A percentile compares a stretch with the other conserved stretches of the same genome.
phyloP scores from a whole-genome alignment of 2,329 filamentous ascomycete species.

The Ilyonectria destructans region DNA sequence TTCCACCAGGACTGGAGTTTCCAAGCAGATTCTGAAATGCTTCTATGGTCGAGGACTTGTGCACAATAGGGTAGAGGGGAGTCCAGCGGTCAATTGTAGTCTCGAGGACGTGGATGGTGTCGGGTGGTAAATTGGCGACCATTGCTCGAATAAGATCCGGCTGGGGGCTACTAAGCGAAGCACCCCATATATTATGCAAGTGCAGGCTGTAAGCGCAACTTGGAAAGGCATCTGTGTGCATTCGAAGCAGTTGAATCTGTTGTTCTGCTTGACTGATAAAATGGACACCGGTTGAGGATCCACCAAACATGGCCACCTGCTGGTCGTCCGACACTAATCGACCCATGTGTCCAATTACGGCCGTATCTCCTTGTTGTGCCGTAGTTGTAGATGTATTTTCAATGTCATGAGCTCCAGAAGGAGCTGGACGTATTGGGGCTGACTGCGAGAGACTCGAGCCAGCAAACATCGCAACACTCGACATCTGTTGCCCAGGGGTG shows the following conservation, averaged over 20 bases:
- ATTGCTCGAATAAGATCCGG: conserved; percentile 24
- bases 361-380: conserved; percentile 4
- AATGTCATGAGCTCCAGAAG: not conserved
- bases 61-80: conserved; percentile 36
- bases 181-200: conserved; percentile 41
- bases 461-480: not conserved
- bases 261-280: conserved; percentile 49
- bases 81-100: conserved; percentile 35
- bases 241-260: conserved; percentile 43
- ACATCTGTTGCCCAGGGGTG: not conserved
- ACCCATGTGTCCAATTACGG: conserved; percentile 48
- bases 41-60: conserved; percentile 40
- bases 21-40: conserved; percentile 19
- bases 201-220: conserved; percentile 45
- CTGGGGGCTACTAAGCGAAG: conserved; percentile 3
- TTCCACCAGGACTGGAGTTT: not conserved
- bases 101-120: conserved; percentile 36
- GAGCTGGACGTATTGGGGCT: not conserved
- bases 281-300: conserved; percentile 48
- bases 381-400: not conserved
- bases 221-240: conserved; percentile 45
- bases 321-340: conserved; percentile 43
- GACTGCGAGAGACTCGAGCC: not conserved
- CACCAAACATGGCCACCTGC: conserved; percentile 45
- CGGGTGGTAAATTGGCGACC: conserved; percentile 31